These are phyloP conservation scores for Schoenoplectus triqueter DNA, from an alignment of 202 grass and related monocot genomes.

Conservation along the genomic window DNA sequence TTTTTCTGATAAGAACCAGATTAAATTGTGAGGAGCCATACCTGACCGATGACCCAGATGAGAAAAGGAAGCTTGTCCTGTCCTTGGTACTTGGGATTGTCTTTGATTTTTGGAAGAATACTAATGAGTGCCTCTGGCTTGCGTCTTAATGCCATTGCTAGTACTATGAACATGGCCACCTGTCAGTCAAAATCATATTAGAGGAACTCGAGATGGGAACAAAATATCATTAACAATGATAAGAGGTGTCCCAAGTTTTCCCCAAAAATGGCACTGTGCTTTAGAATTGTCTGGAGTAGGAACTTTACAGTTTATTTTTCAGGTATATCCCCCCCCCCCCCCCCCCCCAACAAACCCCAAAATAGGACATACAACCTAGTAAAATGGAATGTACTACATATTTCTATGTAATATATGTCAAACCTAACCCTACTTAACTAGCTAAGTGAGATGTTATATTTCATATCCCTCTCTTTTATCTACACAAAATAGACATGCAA, in stretches of 20 bases:
- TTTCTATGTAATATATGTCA: neutral
- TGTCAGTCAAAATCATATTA: conserved; percentile 38
- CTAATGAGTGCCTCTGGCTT: conserved; percentile 72
- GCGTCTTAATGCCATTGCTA: conserved; percentile 84
- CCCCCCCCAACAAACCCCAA: neutral
- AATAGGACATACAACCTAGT: neutral
- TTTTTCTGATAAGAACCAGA: conserved; percentile 17
- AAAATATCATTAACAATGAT: conserved; percentile 2
- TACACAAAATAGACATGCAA: neutral
- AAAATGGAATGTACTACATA: neutral
- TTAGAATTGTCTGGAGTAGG: neutral
- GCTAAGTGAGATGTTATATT: neutral
- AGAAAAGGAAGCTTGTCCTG: conserved; percentile 89
- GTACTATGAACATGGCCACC: conserved; percentile 95
- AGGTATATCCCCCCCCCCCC: neutral
- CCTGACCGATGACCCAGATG: conserved; percentile 90
- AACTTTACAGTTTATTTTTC: neutral
- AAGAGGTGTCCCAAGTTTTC: neutral
- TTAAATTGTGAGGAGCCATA: conserved; percentile 27
- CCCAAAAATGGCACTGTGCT: neutral
- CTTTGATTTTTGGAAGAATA: conserved; percentile 70
- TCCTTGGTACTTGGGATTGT: conserved; percentile 78
- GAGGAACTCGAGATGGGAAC: neutral
- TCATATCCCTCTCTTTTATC: neutral
- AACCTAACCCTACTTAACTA: neutral